Evolutionary conservation across 106 monocot species (phyloP).

Genomic region (Apostasia ramifera): DNA sequence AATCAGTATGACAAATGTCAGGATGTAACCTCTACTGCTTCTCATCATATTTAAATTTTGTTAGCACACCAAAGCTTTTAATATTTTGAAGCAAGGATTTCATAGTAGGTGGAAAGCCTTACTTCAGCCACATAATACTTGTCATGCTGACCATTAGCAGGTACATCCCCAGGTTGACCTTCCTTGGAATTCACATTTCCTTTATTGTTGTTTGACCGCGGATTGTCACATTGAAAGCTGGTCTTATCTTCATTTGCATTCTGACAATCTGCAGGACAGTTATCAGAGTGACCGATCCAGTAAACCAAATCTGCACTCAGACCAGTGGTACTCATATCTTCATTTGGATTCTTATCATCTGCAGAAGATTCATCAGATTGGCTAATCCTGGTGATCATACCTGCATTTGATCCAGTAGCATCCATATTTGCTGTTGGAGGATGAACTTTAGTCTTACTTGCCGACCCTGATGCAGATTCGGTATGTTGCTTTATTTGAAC

Average conservation of each 20-base stretch:
- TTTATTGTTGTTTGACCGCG: slow-evolving; percentile 7
- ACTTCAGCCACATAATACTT: slow-evolving; percentile 60
- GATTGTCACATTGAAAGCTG: slow-evolving; percentile 14
- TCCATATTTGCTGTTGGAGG: slow-evolving; percentile 19
- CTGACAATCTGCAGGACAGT: background rate
- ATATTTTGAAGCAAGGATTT: background rate
- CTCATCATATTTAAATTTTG: no score
- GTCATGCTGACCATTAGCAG: slow-evolving; percentile 20
- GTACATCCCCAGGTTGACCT: slow-evolving; percentile 12
- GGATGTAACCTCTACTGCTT: no score
- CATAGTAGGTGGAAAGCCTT: slow-evolving; percentile 14
- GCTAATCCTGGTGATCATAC: background rate
- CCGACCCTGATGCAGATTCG: slow-evolving; percentile 12
- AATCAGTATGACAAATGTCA: no score
- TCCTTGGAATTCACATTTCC: slow-evolving; percentile 12
- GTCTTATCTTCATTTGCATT: slow-evolving; percentile 18
- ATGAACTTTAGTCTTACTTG: slow-evolving; percentile 14
- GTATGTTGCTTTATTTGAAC: slow-evolving; percentile 35
- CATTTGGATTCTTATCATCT: slow-evolving; percentile 2
- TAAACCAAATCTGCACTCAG: background rate
- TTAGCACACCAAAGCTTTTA: no score
- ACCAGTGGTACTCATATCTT: slow-evolving; percentile 10
- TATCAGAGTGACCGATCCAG: background rate
- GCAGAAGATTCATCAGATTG: background rate
- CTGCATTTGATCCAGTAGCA: background rate